A percentile compares a stretch with the other conserved stretches of the same genome.
Conservation (phyloP, 352 stramenopile species). For the Globisporangium cederbergense region DNA sequence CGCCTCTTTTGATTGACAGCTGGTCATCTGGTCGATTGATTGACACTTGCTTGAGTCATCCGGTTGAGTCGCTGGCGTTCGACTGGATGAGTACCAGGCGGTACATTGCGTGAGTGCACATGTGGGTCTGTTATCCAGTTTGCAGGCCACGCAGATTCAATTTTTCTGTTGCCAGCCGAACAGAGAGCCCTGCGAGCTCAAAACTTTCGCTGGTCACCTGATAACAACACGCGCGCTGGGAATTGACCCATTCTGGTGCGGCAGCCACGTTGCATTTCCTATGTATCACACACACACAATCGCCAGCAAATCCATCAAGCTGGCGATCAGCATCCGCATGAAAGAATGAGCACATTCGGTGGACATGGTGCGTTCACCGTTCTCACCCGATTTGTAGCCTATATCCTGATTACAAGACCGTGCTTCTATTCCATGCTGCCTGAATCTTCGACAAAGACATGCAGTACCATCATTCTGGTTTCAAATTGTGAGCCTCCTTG, state of each 20-base stretch:
- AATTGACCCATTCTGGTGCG: background rate
- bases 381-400: background rate
- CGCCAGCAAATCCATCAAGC: background rate
- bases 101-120: background rate
- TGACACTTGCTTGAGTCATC: background rate
- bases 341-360: background rate
- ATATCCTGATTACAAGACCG: constrained; percentile 5
- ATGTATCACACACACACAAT: background rate
- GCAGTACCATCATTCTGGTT: constrained; percentile 8
- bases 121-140: background rate
- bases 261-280: background rate
- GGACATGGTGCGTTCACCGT: background rate
- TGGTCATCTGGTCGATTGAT: background rate
- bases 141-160: no score
- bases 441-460: constrained; percentile 12
- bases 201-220: constrained; percentile 1
- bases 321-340: background rate
- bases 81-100: background rate
- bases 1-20: background rate
- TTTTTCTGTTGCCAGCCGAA: no score
- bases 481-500: background rate
- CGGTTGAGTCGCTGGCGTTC: background rate
- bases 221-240: background rate
- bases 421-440: background rate
- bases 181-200: no score